phyloP scores from a whole-genome alignment of 306 rosid species.

The apple (Malus domestica) region ASM211411v1 NC_041799.1:37177501-37178000 shows the following conservation, averaged over 20 bases:
- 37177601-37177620: not conserved
- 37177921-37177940: not conserved
- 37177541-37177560: not conserved
- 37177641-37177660: conserved; percentile 1
- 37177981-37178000: too few relatives aligned
- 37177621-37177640: not conserved
- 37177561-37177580: not conserved
- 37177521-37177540: not conserved
- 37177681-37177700: conserved; percentile 14
- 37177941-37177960: not conserved
- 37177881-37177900: not conserved
- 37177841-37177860: conserved; percentile 5
- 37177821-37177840: conserved; percentile 5
- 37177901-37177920: too few relatives aligned
- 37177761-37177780: conserved; percentile 16
- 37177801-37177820: conserved; percentile 24
- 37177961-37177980: not conserved
- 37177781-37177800: conserved; percentile 7
- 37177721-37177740: conserved; percentile 29
- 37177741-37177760: conserved; percentile 31
- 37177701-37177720: conserved; percentile 12
- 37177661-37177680: conserved; percentile 16
- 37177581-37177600: not conserved
- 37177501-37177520: not conserved
- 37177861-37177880: conserved; percentile 27